Percentiles rank a stretch among this genome's conserved stretches.
Evolutionary conservation across 345 rosid genomes (phyloP).

Genomic region (Raphanus sativus): DNA sequence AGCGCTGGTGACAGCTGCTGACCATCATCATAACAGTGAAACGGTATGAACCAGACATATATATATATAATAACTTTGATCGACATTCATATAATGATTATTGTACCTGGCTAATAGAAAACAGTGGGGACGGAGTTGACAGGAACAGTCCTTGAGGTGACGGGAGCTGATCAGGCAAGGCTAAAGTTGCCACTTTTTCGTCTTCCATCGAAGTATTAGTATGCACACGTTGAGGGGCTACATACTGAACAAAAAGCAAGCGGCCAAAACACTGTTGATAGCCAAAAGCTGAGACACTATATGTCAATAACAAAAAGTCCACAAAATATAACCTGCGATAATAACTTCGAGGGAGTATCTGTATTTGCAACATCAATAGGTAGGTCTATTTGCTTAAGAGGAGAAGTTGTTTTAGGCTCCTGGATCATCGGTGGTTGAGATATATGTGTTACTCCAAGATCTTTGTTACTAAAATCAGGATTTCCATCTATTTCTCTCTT

Average conservation of each 20-base stretch:
- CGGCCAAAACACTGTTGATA: background rate
- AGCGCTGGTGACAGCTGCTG: conserved; percentile 71
- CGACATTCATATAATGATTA: background rate
- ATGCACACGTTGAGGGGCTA: conserved; percentile 62
- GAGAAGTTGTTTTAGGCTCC: conserved; percentile 59
- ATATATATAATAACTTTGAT: conserved; percentile 1
- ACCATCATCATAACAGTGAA: conserved; percentile 15
- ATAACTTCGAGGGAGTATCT: conserved; percentile 58
- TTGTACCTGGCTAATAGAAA: conserved; percentile 65
- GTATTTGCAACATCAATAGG: conserved; percentile 58
- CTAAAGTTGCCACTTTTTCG: conserved; percentile 70
- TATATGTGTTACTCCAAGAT: conserved; percentile 45
- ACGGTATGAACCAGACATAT: background rate
- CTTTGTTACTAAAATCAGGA: conserved; percentile 79
- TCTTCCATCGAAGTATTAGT: conserved; percentile 72
- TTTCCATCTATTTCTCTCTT: conserved; percentile 88
- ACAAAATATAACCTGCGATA: conserved; percentile 64
- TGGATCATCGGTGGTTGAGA: conserved; percentile 60
- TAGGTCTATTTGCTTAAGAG: conserved; percentile 58
- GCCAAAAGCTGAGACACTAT: background rate
- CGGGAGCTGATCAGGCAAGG: conserved; percentile 83
- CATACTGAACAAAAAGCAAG: conserved; percentile 50
- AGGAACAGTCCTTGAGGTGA: conserved; percentile 80
- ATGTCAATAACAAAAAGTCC: background rate
- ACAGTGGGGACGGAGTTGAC: conserved; percentile 70